These are phyloP conservation scores for Hypoxylon trugodes DNA, from an alignment of 495 filamentous ascomycete genomes.

Conservation along the genomic window DNA sequence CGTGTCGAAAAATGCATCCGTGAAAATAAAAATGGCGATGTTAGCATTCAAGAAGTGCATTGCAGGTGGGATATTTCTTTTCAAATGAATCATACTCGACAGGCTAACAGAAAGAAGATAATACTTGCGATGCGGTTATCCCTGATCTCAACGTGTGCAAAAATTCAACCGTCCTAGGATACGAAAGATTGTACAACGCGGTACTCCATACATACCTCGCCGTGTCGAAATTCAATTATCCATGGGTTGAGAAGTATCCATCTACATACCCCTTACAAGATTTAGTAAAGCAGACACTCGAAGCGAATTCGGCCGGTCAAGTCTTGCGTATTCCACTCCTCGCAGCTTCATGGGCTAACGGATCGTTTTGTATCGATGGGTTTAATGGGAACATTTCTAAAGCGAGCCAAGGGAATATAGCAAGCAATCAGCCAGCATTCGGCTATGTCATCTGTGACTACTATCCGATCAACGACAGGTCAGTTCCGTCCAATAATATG, in stretches of 20 bases:
- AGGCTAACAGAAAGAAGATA: constrained; percentile 16
- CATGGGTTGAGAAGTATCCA: constrained; percentile 29
- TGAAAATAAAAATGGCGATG: constrained; percentile 27
- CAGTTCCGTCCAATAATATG: constrained; percentile 28
- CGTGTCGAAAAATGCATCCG: constrained; percentile 10
- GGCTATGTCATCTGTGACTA: constrained; percentile 21
- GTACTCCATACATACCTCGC: constrained; percentile 21
- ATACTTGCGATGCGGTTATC: constrained; percentile 16
- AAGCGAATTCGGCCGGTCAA: constrained; percentile 13
- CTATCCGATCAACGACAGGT: constrained; percentile 31
- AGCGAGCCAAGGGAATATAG: constrained; percentile 9
- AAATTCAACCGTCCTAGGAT: constrained; percentile 10
- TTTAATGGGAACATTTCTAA: constrained; percentile 27
- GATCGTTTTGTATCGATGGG: constrained; percentile 17
- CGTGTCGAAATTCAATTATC: constrained; percentile 34
- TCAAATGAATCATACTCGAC: neutral
- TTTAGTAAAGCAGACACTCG: constrained; percentile 20
- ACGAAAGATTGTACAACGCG: constrained; percentile 27
- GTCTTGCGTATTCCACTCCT: constrained; percentile 34
- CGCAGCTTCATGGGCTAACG: constrained; percentile 24
- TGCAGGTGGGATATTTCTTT: neutral
- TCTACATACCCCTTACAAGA: constrained; percentile 19
- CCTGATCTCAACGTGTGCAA: constrained; percentile 26
- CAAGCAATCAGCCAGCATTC: constrained; percentile 21
- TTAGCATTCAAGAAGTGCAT: constrained; percentile 21